Percentiles rank a stretch among this genome's conserved stretches.
phyloP scores from a whole-genome alignment of 139 green algal species.

The Chloropicon primus region DNA sequence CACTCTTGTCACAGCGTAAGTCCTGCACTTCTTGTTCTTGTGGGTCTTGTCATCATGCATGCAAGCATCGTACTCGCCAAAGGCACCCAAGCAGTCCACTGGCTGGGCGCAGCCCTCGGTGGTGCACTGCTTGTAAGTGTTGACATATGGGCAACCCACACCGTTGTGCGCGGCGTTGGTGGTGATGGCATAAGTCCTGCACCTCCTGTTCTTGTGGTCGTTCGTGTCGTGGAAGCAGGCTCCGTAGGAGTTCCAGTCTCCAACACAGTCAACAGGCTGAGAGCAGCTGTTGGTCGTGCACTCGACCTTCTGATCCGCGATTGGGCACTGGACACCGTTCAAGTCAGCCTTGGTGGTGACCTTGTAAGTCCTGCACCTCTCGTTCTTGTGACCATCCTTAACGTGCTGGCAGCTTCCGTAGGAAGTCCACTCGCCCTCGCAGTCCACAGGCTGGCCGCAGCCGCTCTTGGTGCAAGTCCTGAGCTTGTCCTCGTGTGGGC shows the following conservation, averaged over 20 bases:
- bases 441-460: not conserved
- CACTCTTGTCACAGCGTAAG: not conserved
- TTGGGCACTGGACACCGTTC: not conserved
- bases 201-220: not conserved
- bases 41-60: not conserved
- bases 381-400: not conserved
- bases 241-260: not conserved
- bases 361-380: not conserved
- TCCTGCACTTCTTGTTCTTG: not conserved
- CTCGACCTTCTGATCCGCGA: not conserved
- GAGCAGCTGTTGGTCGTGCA: not conserved
- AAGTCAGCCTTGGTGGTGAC: not conserved
- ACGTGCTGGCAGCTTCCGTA: not conserved
- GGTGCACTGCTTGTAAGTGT: not conserved
- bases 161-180: not conserved
- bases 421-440: not conserved
- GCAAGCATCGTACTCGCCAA: not conserved
- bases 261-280: not conserved
- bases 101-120: not conserved
- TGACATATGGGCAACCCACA: not conserved
- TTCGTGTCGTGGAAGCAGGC: not conserved
- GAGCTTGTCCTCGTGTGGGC: not conserved
- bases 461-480: not conserved
- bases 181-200: not conserved
- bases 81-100: not conserved